Evolutionary conservation across 192 early-diverging fungal genomes (phyloP).

Genomic region (Podila clonocystis): DNA sequence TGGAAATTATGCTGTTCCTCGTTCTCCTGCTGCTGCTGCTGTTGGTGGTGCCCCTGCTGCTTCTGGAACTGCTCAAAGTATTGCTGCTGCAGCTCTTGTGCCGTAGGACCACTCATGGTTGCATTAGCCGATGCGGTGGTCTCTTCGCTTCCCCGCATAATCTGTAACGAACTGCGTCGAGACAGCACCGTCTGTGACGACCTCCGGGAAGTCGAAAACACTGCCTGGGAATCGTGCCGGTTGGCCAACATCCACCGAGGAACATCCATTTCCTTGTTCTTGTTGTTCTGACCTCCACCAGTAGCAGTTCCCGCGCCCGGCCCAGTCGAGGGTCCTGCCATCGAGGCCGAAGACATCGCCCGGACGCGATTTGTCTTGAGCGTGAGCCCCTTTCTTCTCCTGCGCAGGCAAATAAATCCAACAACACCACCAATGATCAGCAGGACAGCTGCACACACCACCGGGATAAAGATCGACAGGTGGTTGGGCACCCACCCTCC

Average conservation of each 20-base stretch:
- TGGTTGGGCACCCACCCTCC: slow-evolving; percentile 14
- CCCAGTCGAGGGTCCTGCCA: background rate
- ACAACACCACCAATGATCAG: slow-evolving; percentile 5
- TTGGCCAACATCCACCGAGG: slow-evolving; percentile 19
- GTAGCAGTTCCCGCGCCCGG: background rate
- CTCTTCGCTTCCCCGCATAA: background rate
- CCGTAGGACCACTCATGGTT: background rate
- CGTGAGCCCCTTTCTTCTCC: slow-evolving; percentile 2
- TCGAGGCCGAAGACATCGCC: background rate
- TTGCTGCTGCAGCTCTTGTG: background rate
- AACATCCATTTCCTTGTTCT: background rate
- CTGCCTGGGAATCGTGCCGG: background rate
- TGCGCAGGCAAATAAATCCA: slow-evolving; percentile 5
- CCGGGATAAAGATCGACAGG: slow-evolving; percentile 10
- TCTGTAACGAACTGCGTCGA: background rate
- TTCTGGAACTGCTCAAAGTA: background rate
- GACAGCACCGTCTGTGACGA: background rate
- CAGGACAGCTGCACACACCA: slow-evolving; percentile 2
- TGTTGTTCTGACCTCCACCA: background rate
- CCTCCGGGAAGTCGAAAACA: background rate
- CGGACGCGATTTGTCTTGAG: background rate
- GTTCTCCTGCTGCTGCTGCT: background rate
- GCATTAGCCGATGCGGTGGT: background rate
- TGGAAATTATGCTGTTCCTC: background rate
- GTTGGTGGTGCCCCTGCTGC: background rate